A percentile compares a stretch with the other conserved stretches of the same genome.
Evolutionary conservation across 2,329 filamentous ascomycete species (phyloP).

Genomic region (Pseudocercospora pini-densiflorae): DNA sequence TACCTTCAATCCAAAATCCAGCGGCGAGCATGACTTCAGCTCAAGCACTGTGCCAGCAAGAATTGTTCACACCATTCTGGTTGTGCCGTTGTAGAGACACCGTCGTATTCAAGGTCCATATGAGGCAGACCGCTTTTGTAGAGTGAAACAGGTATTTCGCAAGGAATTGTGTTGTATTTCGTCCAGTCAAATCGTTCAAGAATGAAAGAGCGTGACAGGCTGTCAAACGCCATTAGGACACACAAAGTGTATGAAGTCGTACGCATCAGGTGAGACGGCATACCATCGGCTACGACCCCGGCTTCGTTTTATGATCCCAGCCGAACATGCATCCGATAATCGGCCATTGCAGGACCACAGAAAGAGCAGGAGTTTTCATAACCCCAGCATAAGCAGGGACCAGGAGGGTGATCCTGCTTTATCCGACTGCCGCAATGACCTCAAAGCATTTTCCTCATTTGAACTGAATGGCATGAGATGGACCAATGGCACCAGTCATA

Average conservation of each 20-base stretch:
- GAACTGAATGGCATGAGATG: conserved; percentile 11
- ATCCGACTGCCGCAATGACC: background rate
- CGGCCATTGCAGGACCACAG: background rate
- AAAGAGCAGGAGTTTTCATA: background rate
- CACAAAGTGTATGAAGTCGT: background rate
- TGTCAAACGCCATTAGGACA: background rate
- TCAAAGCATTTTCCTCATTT: conserved; percentile 5
- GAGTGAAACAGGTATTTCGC: no score
- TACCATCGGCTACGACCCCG: background rate
- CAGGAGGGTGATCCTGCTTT: background rate
- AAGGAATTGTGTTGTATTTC: no score
- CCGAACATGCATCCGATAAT: conserved; percentile 3
- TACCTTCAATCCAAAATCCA: no score
- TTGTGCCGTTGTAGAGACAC: no score
- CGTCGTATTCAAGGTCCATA: no score
- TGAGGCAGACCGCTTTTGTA: no score
- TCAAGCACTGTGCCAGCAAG: no score
- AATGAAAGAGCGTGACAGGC: background rate
- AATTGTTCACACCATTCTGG: no score
- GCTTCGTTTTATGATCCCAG: background rate
- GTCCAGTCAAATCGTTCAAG: background rate
- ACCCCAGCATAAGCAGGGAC: background rate
- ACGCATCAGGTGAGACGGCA: background rate
- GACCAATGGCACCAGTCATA: conserved; percentile 16
- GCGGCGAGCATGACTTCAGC: no score